Percentiles rank a stretch among this genome's conserved stretches.
phyloP scores from a whole-genome alignment of 139 green algal genomes.

The Auxenochlorella pyrenoidosa region DNA sequence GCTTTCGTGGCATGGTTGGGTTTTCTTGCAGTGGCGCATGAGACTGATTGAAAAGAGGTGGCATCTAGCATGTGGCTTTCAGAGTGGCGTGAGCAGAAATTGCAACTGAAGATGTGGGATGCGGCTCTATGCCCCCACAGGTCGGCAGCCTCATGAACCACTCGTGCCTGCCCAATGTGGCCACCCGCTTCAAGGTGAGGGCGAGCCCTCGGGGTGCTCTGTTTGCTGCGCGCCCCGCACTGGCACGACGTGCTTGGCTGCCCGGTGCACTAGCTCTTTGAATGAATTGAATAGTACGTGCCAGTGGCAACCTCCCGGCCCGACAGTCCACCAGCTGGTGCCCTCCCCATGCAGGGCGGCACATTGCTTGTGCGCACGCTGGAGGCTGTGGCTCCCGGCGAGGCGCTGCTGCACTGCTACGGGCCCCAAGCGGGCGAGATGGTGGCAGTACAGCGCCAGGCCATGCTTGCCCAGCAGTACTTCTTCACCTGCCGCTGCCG shows the following conservation, averaged over 20 bases:
- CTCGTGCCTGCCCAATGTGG: constrained; percentile 45
- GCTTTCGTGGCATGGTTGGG: too few species aligned
- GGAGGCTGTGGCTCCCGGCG: neutral
- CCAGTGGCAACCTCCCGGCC: too few species aligned
- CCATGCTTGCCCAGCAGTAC: constrained; percentile 42
- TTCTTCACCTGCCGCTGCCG: constrained; percentile 45
- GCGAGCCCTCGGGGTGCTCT: neutral
- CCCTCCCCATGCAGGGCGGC: constrained; percentile 4
- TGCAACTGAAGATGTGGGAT: too few species aligned
- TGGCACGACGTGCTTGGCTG: neutral
- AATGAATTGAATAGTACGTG: too few species aligned
- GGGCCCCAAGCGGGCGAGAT: constrained; percentile 46
- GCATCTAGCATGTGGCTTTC: neutral
- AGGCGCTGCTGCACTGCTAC: constrained; percentile 48
- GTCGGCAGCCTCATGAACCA: constrained; percentile 44
- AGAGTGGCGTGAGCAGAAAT: too few species aligned
- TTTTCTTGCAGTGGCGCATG: too few species aligned
- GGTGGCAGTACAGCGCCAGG: constrained; percentile 21
- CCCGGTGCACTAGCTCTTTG: neutral
- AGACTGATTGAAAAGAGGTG: neutral
- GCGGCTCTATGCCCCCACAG: neutral
- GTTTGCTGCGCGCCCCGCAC: neutral
- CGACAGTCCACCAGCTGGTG: too few species aligned
- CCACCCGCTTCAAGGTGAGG: constrained; percentile 38
- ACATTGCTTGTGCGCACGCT: constrained; percentile 16